These are phyloP conservation scores for Fusarium oxysporum DNA, from an alignment of 2,329 filamentous ascomycete species.

Conservation along the genomic window DNA sequence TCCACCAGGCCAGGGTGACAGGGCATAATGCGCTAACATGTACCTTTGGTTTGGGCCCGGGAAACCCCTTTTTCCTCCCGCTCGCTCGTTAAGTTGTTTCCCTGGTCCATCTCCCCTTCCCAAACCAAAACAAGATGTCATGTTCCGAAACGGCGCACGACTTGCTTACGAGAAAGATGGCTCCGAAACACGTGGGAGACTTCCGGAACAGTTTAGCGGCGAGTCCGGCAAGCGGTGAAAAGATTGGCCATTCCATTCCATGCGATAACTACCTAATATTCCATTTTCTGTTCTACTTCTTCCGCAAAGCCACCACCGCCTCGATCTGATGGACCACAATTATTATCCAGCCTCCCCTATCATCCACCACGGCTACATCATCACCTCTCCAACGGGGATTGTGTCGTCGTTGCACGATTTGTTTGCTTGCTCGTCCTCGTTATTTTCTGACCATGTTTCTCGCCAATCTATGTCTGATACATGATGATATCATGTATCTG, in stretches of 20 bases:
- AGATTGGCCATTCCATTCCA: slow-evolving; percentile 36
- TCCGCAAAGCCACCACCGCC: slow-evolving; percentile 29
- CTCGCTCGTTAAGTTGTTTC: slow-evolving; percentile 32
- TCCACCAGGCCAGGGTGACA: slow-evolving; percentile 5
- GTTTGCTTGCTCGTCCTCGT: slow-evolving; percentile 4
- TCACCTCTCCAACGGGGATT: slow-evolving; percentile 5
- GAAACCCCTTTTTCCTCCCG: slow-evolving; percentile 39
- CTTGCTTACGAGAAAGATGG: slow-evolving; percentile 33
- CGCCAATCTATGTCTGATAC: slow-evolving; percentile 7
- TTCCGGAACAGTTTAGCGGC: slow-evolving; percentile 47
- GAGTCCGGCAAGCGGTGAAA: slow-evolving; percentile 42
- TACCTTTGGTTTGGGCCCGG: slow-evolving; percentile 33
- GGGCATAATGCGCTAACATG: slow-evolving; percentile 31
- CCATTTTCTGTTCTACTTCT: not conserved
- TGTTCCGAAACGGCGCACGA: slow-evolving; percentile 24
- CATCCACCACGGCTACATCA: slow-evolving; percentile 11
- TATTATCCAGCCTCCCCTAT: slow-evolving; percentile 10
- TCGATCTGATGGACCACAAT: slow-evolving; percentile 31
- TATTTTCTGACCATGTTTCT: slow-evolving; percentile 4
- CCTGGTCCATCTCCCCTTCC: slow-evolving; percentile 8
- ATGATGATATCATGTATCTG: not conserved
- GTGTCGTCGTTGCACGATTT: slow-evolving; percentile 11
- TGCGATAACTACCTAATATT: not conserved
- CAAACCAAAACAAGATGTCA: slow-evolving; percentile 30
- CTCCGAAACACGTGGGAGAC: slow-evolving; percentile 44